These are phyloP conservation scores for Aaosphaeria arxii DNA, from an alignment of 2,329 filamentous ascomycete genomes.

Conservation along the genomic window DNA sequence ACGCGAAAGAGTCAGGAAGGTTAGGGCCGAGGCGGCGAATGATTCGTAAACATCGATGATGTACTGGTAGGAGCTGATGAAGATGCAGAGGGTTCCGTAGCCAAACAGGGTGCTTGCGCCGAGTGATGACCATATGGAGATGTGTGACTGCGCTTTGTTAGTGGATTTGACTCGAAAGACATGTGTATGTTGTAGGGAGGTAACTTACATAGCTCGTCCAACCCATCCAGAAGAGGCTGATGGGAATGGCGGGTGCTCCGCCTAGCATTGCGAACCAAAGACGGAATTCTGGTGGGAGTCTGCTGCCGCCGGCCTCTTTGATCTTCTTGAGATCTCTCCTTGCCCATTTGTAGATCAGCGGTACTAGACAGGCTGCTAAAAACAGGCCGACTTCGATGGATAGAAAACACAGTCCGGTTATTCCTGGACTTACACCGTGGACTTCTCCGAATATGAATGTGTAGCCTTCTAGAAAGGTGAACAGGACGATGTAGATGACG, in stretches of 20 bases:
- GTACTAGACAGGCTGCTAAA: constrained; percentile 38
- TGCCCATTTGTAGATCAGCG: constrained; percentile 45
- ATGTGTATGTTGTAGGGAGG: constrained; percentile 1
- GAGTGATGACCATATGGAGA: constrained; percentile 53
- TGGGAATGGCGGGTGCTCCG: constrained; percentile 47
- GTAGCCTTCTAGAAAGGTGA: constrained; percentile 54
- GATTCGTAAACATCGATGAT: constrained; percentile 57
- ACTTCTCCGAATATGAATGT: constrained; percentile 51
- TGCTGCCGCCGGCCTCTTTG: constrained; percentile 34
- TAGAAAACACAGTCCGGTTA: constrained; percentile 48
- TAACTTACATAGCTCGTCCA: constrained; percentile 46
- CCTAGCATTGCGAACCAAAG: constrained; percentile 54
- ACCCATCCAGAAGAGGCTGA: constrained; percentile 58
- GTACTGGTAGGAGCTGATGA: constrained; percentile 53
- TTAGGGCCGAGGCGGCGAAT: constrained; percentile 51
- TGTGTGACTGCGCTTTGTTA: constrained; percentile 15
- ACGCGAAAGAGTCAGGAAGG: constrained; percentile 38
- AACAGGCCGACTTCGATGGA: constrained; percentile 46
- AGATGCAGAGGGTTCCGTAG: constrained; percentile 49
- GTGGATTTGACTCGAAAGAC: constrained; percentile 2
- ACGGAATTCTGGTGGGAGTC: constrained; percentile 52
- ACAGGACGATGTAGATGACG: constrained; percentile 53
- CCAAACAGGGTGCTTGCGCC: constrained; percentile 53
- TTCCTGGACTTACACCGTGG: constrained; percentile 44
- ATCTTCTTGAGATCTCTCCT: constrained; percentile 43